Evolutionary conservation across 2,329 filamentous ascomycete genomes (phyloP).

Genomic region (Cladosporium colombiae): DNA sequence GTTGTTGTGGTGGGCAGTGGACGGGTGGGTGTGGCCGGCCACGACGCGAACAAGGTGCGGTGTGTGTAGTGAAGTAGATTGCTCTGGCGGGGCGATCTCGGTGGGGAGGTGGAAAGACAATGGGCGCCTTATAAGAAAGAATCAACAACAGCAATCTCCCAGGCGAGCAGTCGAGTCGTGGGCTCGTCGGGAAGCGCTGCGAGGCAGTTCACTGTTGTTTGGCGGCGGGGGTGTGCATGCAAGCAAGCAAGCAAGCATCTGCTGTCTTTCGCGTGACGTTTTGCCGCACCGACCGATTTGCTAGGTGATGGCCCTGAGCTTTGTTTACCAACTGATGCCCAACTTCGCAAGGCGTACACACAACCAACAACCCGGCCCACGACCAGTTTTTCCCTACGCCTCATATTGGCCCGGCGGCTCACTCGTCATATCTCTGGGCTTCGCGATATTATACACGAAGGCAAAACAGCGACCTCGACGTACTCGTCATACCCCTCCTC

Average conservation of each 20-base stretch:
- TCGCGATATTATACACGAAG: not conserved
- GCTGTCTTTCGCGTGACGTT: not conserved
- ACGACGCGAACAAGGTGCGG: slow-evolving; percentile 6
- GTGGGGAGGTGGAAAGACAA: not conserved
- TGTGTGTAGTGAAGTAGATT: not conserved
- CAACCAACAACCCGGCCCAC: not conserved
- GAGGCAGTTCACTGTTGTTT: not conserved
- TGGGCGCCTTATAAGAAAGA: not conserved
- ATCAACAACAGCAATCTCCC: not conserved
- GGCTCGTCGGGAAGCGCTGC: not conserved
- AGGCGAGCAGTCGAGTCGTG: not conserved
- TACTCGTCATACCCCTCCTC: not conserved
- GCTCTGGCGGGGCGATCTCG: not conserved
- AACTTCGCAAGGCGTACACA: not conserved
- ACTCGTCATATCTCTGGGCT: not conserved
- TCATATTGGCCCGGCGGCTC: not conserved
- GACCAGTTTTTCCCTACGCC: not conserved
- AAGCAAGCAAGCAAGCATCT: not conserved
- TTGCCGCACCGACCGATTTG: slow-evolving; percentile 6
- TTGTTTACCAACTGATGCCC: slow-evolving; percentile 13
- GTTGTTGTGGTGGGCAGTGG: not conserved
- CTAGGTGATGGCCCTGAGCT: not conserved
- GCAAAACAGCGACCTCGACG: not conserved
- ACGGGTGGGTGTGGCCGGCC: not conserved
- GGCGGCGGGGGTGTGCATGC: slow-evolving; percentile 5